Evolutionary conservation across 2,329 filamentous ascomycete genomes (phyloP).

Genomic region (Ascochyta lentis): DNA sequence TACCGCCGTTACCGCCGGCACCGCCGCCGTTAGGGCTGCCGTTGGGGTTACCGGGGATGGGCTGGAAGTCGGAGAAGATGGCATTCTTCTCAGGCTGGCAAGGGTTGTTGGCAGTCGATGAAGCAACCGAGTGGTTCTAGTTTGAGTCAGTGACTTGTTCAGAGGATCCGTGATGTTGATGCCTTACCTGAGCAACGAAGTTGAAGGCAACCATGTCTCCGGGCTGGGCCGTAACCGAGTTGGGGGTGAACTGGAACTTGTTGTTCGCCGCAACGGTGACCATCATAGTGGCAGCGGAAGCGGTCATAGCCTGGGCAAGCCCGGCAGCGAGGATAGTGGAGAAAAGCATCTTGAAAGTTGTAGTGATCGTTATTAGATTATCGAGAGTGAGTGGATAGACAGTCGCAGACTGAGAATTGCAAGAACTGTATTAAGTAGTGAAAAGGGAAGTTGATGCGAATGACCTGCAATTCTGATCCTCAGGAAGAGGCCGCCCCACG

Average conservation of each 20-base stretch:
- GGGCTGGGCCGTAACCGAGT: conserved; percentile 34
- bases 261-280: conserved; percentile 42
- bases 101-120: conserved; percentile 33
- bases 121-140: conserved; percentile 39
- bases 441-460: conserved; percentile 17
- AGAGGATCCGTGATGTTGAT: not conserved
- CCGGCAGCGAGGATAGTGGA: conserved; percentile 27
- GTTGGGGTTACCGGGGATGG: conserved; percentile 27
- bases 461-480: conserved; percentile 27
- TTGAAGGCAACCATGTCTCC: conserved; percentile 40
- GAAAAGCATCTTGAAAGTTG: conserved; percentile 33
- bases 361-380: conserved; percentile 1
- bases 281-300: conserved; percentile 37
- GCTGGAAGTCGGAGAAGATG: conserved; percentile 40
- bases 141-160: not conserved
- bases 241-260: conserved; percentile 39
- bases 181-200: conserved; percentile 30
- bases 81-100: conserved; percentile 35
- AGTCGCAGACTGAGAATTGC: conserved; percentile 12
- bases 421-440: conserved; percentile 4
- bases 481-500: conserved; percentile 5
- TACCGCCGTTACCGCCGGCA: conserved; percentile 18
- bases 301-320: conserved; percentile 34
- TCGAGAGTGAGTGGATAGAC: conserved; percentile 7
- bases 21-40: conserved; percentile 22